phyloP scores from a whole-genome alignment of 805 yeast genomes.

The Yamadazyma laniorum region DNA sequence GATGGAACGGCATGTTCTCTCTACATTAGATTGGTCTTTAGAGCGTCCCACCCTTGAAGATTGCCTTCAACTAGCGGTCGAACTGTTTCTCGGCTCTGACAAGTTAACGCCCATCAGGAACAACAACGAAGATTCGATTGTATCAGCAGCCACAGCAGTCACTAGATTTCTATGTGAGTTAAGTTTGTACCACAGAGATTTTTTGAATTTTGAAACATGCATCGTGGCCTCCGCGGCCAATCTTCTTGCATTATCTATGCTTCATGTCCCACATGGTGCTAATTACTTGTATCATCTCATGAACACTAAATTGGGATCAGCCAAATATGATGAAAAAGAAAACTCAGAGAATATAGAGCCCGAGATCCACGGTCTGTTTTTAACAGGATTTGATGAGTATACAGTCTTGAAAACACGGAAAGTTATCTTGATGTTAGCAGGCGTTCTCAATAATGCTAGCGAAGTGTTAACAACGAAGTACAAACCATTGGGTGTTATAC shows the following conservation, averaged over 20 bases:
- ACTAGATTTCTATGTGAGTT: conserved; percentile 55
- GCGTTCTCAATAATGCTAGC: conserved; percentile 45
- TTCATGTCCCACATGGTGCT: conserved; percentile 46
- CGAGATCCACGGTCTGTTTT: conserved; percentile 44
- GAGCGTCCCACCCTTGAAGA: conserved; percentile 54
- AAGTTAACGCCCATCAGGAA: conserved; percentile 26
- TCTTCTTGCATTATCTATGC: conserved; percentile 52
- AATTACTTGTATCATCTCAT: conserved; percentile 27
- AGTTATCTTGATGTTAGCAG: conserved; percentile 42
- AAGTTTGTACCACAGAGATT: conserved; percentile 49
- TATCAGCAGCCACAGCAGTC: conserved; percentile 54
- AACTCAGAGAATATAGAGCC: conserved; percentile 46
- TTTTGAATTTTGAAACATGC: conserved; percentile 45
- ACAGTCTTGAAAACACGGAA: conserved; percentile 40
- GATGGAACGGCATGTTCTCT: conserved; percentile 66
- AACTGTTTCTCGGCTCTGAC: conserved; percentile 10
- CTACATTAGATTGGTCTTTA: conserved; percentile 52
- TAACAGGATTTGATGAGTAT: conserved; percentile 46
- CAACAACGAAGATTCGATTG: conserved; percentile 25
- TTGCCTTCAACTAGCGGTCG: conserved; percentile 44
- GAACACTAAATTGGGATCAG: background rate
- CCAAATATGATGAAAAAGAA: conserved; percentile 10
- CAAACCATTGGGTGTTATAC: conserved; percentile 52
- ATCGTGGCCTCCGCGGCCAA: conserved; percentile 50
- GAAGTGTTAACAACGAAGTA: conserved; percentile 54